phyloP scores from a whole-genome alignment of 1,284 basidiomycete genomes.

The Psilocybe mexicana region DNA sequence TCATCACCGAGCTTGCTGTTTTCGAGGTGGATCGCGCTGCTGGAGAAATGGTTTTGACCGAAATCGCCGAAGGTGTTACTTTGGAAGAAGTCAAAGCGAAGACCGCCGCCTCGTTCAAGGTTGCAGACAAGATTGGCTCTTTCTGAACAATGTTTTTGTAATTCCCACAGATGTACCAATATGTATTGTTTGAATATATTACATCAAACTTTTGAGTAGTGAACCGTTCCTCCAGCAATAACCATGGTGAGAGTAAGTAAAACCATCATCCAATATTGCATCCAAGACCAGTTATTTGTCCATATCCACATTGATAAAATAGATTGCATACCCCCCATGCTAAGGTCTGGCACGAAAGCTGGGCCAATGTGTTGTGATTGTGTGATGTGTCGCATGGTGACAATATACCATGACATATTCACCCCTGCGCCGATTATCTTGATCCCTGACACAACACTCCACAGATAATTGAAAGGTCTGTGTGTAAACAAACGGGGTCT shows the following conservation, averaged over 20 bases:
- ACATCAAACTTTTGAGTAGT: neutral
- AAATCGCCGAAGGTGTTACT: conserved; percentile 81
- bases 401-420: conserved; percentile 59
- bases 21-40: conserved; percentile 84
- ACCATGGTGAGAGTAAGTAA: neutral
- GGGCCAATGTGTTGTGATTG: conserved; percentile 1
- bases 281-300: conserved; percentile 16
- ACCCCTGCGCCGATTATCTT: conserved; percentile 57
- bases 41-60: conserved; percentile 76
- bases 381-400: conserved; percentile 52
- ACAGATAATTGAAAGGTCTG: conserved; percentile 26
- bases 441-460: conserved; percentile 40
- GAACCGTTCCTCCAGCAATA: neutral
- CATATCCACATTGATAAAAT: conserved; percentile 48
- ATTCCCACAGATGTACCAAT: neutral
- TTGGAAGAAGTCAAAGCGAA: conserved; percentile 85
- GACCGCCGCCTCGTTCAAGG: conserved; percentile 80
- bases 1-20: conserved; percentile 91
- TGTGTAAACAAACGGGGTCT: conserved; percentile 22
- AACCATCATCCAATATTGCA: neutral
- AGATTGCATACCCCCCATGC: conserved; percentile 37
- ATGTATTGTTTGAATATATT: neutral
- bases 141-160: conserved; percentile 21
- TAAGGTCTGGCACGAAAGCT: conserved; percentile 25
- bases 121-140: conserved; percentile 44